Evolutionary conservation across 192 early-diverging fungal species (phyloP).

Genomic region (Cladochytrium replicatum): DNA sequence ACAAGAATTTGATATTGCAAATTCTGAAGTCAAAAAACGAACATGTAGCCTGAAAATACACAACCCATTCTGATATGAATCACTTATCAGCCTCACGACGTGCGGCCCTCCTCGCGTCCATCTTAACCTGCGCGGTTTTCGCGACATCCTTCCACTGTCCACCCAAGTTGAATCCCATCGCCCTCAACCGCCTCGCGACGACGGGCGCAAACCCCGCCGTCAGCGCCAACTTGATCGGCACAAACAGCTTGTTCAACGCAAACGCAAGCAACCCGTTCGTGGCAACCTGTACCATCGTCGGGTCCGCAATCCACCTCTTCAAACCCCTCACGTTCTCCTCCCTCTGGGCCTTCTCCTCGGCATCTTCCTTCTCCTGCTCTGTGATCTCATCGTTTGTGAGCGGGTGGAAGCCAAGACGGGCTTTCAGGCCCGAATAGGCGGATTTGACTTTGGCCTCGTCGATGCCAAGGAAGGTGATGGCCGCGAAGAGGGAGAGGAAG

Average conservation of each 20-base stretch:
- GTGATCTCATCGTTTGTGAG: conserved; percentile 4
- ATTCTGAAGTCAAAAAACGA: too few relatives aligned
- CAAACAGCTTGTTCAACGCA: conserved; percentile 46
- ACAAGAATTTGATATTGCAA: too few relatives aligned
- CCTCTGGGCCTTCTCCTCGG: conserved; percentile 8
- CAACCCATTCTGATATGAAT: too few relatives aligned
- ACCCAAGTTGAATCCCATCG: conserved; percentile 30
- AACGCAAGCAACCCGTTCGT: conserved; percentile 39
- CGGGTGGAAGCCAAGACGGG: conserved; percentile 16
- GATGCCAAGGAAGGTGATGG: conserved; percentile 32
- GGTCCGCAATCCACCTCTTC: conserved; percentile 23
- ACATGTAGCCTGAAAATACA: too few relatives aligned
- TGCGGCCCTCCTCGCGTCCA: too few relatives aligned
- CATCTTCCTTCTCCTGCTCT: conserved; percentile 2
- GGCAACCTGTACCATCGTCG: conserved; percentile 13
- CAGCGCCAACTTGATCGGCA: conserved; percentile 36
- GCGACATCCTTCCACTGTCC: conserved; percentile 26
- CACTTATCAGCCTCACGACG: too few relatives aligned
- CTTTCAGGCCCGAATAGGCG: conserved; percentile 9
- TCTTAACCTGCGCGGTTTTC: conserved; percentile 6
- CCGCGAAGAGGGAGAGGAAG: conserved; percentile 25
- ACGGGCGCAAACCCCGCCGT: conserved; percentile 26
- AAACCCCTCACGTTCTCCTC: too few relatives aligned
- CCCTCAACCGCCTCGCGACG: conserved; percentile 27
- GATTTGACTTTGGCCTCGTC: conserved; percentile 18